Conservation (phyloP, 208 protist genomes). For the Wallacemonas sp. region DNA sequence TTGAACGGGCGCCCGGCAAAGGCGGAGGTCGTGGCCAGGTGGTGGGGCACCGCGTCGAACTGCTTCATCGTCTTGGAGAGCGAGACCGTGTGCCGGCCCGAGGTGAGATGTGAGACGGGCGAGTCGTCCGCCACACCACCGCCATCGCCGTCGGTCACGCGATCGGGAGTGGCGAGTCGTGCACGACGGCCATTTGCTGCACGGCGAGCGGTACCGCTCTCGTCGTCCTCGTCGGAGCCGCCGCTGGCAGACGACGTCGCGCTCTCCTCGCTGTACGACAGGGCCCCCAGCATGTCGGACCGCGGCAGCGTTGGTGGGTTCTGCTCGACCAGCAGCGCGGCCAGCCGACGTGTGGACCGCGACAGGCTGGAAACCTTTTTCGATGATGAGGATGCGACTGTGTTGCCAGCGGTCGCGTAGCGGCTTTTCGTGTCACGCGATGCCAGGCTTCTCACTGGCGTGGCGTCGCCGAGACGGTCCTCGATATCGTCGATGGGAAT, state of each 20-base stretch:
- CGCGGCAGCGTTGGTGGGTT: constrained; percentile 7
- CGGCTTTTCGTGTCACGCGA: no score
- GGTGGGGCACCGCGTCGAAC: not conserved
- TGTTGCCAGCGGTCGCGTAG: not conserved
- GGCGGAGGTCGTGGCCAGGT: constrained; percentile 6
- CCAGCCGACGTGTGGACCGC: not conserved
- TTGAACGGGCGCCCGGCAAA: constrained; percentile 7
- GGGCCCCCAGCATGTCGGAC: not conserved
- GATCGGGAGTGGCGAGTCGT: no score
- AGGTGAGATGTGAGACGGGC: not conserved
- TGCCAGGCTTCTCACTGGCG: no score
- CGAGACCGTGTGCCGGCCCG: constrained; percentile 4
- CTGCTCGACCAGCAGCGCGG: not conserved
- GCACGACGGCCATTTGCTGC: no score
- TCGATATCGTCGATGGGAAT: constrained; percentile 11
- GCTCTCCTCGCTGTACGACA: constrained; percentile 7
- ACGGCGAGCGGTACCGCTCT: not conserved
- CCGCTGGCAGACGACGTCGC: no score
- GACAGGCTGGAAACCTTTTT: not conserved
- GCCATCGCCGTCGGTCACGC: not conserved
- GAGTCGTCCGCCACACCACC: not conserved
- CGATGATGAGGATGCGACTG: not conserved
- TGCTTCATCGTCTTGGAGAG: constrained; percentile 10
- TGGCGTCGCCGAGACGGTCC: not conserved
- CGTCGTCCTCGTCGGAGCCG: not conserved